phyloP scores from a whole-genome alignment of 371 early-diverging fungal genomes.

The Haplosporangium sp. region DNA sequence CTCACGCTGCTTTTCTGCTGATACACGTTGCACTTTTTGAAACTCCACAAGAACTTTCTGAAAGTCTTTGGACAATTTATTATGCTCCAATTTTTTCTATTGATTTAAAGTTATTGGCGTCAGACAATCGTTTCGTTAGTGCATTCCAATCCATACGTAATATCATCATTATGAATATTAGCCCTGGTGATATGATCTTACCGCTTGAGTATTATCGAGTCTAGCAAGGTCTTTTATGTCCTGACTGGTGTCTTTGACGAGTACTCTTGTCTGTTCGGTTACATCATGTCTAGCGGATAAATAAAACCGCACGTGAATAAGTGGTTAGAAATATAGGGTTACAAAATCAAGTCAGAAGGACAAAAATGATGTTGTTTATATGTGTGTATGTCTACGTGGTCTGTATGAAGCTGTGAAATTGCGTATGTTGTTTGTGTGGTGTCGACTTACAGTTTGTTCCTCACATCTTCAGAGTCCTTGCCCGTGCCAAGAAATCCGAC shows the following conservation, averaged over 20 bases:
- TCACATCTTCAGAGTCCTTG: conserved; percentile 82
- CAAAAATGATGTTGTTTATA: conserved; percentile 5
- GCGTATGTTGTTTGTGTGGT: too few relatives aligned
- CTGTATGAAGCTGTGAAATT: too few relatives aligned
- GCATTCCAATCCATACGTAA: conserved; percentile 3
- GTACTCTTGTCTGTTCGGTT: conserved; percentile 85
- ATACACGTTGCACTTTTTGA: conserved; percentile 84
- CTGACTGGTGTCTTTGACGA: conserved; percentile 80
- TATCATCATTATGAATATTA: background rate
- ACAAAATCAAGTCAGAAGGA: conserved; percentile 1
- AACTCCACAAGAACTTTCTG: conserved; percentile 90
- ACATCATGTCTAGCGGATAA: conserved; percentile 72
- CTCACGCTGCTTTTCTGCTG: conserved; percentile 89
- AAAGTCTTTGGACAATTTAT: conserved; percentile 92
- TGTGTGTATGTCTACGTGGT: background rate
- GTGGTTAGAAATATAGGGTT: background rate
- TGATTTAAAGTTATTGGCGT: background rate
- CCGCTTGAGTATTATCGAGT: conserved; percentile 53
- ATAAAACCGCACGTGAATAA: background rate
- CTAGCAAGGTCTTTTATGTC: conserved; percentile 80
- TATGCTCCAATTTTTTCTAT: conserved; percentile 81
- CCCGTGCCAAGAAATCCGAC: conserved; percentile 83
- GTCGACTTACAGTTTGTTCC: conserved; percentile 76
- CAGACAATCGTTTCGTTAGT: too few relatives aligned
- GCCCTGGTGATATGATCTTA: conserved; percentile 17